Evolutionary conservation across 2,329 filamentous ascomycete genomes (phyloP).

Genomic region (Penicillium griseofulvum): DNA sequence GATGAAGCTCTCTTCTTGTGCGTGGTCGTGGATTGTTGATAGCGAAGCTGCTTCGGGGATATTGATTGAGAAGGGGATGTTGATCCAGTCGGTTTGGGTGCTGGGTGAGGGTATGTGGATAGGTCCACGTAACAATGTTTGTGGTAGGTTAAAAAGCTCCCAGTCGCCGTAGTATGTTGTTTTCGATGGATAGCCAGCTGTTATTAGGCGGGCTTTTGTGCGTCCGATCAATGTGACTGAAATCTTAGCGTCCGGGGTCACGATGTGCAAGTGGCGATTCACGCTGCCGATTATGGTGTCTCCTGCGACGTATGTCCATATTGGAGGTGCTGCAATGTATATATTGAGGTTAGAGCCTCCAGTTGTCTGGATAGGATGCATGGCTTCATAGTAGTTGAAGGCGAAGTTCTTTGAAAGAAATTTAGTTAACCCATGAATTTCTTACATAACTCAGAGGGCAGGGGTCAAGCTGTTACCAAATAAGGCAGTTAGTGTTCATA

Average conservation of each 20-base stretch:
- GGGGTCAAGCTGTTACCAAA: neutral
- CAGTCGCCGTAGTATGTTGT: neutral
- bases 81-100: neutral
- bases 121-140: constrained; percentile 3
- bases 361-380: neutral
- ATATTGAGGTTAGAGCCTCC: constrained; percentile 1
- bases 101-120: constrained; percentile 4
- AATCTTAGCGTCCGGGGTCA: constrained; percentile 11
- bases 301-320: constrained; percentile 13
- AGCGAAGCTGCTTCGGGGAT: neutral
- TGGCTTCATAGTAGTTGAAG: neutral
- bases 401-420: neutral
- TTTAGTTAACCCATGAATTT: neutral
- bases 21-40: neutral
- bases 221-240: neutral
- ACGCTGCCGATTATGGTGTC: constrained; percentile 20
- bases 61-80: neutral
- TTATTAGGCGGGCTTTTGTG: neutral
- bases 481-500: neutral
- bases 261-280: constrained; percentile 7
- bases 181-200: neutral
- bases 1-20: neutral
- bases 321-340: constrained; percentile 13
- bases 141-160: neutral
- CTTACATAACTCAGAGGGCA: neutral